phyloP scores from a whole-genome alignment of 225 moss, liverwort and hornwort species.

The Polytrichum commune region DNA sequence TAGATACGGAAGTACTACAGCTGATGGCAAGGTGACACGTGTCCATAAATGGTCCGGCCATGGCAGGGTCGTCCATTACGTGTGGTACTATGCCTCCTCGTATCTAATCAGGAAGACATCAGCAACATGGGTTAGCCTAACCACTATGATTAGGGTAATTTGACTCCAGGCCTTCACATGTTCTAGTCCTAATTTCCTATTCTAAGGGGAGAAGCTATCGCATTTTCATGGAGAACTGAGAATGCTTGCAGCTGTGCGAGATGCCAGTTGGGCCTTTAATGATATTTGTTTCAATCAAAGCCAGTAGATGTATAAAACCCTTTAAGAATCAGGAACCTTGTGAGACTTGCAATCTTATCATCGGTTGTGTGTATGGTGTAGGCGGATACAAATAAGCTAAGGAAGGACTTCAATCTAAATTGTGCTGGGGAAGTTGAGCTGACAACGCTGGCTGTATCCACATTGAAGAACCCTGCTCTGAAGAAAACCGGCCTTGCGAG shows the following conservation, averaged over 20 bases:
- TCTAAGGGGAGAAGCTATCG: neutral
- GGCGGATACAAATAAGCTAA: constrained; percentile 62
- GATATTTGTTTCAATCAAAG: no score
- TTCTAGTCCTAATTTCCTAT: neutral
- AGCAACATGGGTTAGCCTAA: no score
- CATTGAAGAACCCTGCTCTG: constrained; percentile 37
- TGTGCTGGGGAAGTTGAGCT: constrained; percentile 85
- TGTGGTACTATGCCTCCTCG: no score
- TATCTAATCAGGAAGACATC: no score
- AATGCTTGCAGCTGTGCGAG: neutral
- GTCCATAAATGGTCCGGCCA: no score
- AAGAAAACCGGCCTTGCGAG: constrained; percentile 58
- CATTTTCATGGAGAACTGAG: no score
- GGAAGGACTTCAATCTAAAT: constrained; percentile 56
- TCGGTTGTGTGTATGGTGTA: constrained; percentile 19
- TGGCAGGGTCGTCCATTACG: no score
- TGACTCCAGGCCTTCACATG: neutral
- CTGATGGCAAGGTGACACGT: no score
- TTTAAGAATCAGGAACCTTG: neutral
- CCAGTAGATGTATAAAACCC: neutral
- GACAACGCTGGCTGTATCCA: constrained; percentile 51
- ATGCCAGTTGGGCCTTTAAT: no score
- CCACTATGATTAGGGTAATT: neutral
- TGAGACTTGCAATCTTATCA: neutral
- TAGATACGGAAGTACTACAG: no score